These are phyloP conservation scores for Pichia cephalocereana DNA, from an alignment of 805 yeast genomes.

Conservation along the genomic window DNA sequence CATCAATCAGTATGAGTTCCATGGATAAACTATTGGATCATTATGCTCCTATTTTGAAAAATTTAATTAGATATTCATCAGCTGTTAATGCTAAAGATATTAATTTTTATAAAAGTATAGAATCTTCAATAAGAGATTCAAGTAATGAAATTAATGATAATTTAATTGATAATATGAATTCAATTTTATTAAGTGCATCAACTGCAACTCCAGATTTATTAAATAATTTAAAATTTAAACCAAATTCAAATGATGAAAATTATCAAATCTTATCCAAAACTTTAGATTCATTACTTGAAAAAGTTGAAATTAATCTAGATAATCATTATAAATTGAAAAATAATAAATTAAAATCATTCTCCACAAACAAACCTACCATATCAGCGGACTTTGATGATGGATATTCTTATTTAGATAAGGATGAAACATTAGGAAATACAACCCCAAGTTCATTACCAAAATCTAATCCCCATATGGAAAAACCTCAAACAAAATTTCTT, in stretches of 20 bases:
- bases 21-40: slow-evolving; percentile 15
- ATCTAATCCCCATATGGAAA: slow-evolving; percentile 21
- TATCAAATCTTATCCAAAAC: slow-evolving; percentile 59
- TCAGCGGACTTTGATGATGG: slow-evolving; percentile 11
- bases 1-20: neutral
- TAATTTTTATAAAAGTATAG: slow-evolving; percentile 62
- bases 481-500: slow-evolving; percentile 64
- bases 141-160: slow-evolving; percentile 28
- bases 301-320: slow-evolving; percentile 62
- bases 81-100: slow-evolving; percentile 74
- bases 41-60: slow-evolving; percentile 39
- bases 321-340: slow-evolving; percentile 22
- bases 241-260: slow-evolving; percentile 29
- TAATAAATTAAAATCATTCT: neutral
- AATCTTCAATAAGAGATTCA: slow-evolving; percentile 34
- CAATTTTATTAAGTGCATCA: slow-evolving; percentile 25
- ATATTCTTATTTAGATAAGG: slow-evolving; percentile 45
- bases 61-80: slow-evolving; percentile 55
- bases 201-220: slow-evolving; percentile 19
- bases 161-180: slow-evolving; percentile 28
- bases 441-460: slow-evolving; percentile 1
- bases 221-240: slow-evolving; percentile 19
- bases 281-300: slow-evolving; percentile 68
- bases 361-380: no score
- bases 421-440: slow-evolving; percentile 25